These are phyloP conservation scores for Lactifluus rugatus DNA, from an alignment of 768 basidiomycete species.

Conservation along the genomic window DNA sequence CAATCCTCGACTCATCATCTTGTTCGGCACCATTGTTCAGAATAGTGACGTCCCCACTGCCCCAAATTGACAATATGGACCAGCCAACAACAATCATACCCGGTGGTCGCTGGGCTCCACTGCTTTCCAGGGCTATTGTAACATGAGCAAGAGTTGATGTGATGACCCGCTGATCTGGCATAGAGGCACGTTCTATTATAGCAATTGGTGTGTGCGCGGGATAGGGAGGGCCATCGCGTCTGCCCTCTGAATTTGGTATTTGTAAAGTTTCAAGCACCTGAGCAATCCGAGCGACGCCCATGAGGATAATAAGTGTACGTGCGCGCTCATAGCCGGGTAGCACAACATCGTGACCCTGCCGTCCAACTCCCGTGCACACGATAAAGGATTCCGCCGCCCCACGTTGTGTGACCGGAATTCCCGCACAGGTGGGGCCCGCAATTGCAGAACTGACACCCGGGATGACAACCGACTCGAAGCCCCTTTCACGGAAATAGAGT, in stretches of 20 bases:
- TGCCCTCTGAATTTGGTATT: conserved; percentile 11
- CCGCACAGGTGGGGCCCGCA: conserved; percentile 81
- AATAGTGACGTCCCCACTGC: conserved; percentile 57
- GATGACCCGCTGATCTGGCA: conserved; percentile 84
- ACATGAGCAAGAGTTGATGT: conserved; percentile 69
- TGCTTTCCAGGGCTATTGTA: conserved; percentile 55
- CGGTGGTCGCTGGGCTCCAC: conserved; percentile 84
- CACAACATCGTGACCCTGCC: conserved; percentile 69
- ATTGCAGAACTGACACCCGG: conserved; percentile 88
- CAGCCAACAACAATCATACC: conserved; percentile 97
- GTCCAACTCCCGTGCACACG: conserved; percentile 90
- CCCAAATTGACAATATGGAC: conserved; percentile 73
- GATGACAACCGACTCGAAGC: conserved; percentile 74
- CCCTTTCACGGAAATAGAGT: conserved; percentile 79
- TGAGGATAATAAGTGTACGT: conserved; percentile 76
- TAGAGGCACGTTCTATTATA: conserved; percentile 89
- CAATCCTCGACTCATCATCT: conserved; percentile 38
- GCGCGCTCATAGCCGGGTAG: conserved; percentile 83
- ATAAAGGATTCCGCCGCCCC: conserved; percentile 86
- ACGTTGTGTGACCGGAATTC: conserved; percentile 91
- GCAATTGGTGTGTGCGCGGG: conserved; percentile 77
- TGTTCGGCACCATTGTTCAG: conserved; percentile 47
- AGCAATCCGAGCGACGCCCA: conserved; percentile 86
- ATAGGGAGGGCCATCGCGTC: conserved; percentile 48
- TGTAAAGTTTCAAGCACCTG: conserved; percentile 59